phyloP scores from a whole-genome alignment of 2,329 filamentous ascomycete genomes.

The Beauveria sp. region DNA sequence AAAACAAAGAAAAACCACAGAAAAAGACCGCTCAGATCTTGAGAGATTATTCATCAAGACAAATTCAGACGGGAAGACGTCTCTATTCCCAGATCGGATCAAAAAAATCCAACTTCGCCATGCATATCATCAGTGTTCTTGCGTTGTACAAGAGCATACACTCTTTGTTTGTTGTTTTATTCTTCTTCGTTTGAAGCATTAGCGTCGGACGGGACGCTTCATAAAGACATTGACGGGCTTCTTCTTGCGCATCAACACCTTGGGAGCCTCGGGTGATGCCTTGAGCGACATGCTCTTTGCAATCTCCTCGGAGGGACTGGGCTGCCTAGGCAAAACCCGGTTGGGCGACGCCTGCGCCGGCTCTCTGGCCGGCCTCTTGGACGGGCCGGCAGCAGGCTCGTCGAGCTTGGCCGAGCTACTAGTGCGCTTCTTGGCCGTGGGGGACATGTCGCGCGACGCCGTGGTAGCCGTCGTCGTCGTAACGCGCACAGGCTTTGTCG shows the following conservation, averaged over 20 bases:
- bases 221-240: conserved; percentile 8
- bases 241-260: not conserved
- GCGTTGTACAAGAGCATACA: not conserved
- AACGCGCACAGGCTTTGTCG: not conserved
- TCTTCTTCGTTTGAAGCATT: not conserved
- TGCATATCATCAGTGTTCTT: not conserved
- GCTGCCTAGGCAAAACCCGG: not conserved
- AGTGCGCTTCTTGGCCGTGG: conserved; percentile 13
- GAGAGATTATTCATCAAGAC: not conserved
- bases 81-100: not conserved
- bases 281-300: conserved; percentile 24
- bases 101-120: not conserved
- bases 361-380: conserved; percentile 38
- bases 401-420: not conserved
- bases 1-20: not conserved
- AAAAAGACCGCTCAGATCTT: not conserved
- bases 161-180: conserved; percentile 8
- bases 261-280: not conserved
- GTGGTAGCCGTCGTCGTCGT: conserved; percentile 12
- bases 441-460: conserved; percentile 13
- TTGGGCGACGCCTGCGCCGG: conserved; percentile 17
- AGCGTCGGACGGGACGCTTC: conserved; percentile 6
- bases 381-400: not conserved
- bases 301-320: not conserved
- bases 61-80: not conserved